Conservation (phyloP, 2,329 filamentous ascomycete genomes). For the Monosporascus sp. region DNA sequence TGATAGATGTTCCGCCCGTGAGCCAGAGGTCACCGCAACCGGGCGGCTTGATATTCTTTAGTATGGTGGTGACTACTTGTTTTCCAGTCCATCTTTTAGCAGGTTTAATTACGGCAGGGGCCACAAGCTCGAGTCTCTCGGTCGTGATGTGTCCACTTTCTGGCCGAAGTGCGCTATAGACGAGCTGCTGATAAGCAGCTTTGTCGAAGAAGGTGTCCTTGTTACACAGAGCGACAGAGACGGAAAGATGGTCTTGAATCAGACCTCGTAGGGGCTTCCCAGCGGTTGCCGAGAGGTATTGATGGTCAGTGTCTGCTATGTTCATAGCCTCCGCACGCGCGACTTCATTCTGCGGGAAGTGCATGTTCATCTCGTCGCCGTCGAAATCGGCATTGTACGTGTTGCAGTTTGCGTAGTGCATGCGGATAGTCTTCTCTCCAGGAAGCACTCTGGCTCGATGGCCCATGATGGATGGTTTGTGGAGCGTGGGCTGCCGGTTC, state of each 20-base stretch:
- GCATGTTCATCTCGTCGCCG: slow-evolving; percentile 99
- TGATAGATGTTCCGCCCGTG: slow-evolving; percentile 71
- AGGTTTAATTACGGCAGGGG: slow-evolving; percentile 79
- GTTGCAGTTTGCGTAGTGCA: slow-evolving; percentile 99
- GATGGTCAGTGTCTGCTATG: slow-evolving; percentile 93
- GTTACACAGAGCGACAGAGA: slow-evolving; percentile 85
- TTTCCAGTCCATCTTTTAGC: slow-evolving; percentile 88
- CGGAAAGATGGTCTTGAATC: slow-evolving; percentile 97
- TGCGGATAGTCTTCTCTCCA: slow-evolving; percentile 94
- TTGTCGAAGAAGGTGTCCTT: slow-evolving; percentile 86
- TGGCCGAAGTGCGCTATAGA: slow-evolving; percentile 84
- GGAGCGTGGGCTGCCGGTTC: slow-evolving; percentile 96
- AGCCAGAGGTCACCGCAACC: slow-evolving; percentile 74
- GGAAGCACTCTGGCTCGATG: slow-evolving; percentile 88
- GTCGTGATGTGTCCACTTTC: slow-evolving; percentile 84
- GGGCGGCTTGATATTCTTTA: slow-evolving; percentile 83
- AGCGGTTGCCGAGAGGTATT: slow-evolving; percentile 90
- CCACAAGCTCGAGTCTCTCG: slow-evolving; percentile 74
- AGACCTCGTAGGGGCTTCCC: slow-evolving; percentile 91
- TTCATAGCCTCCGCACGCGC: slow-evolving; percentile 88
- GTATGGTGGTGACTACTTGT: slow-evolving; percentile 85
- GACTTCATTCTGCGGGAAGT: slow-evolving; percentile 96
- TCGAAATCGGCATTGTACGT: slow-evolving; percentile 99
- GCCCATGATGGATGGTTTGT: slow-evolving; percentile 99
- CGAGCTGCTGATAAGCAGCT: slow-evolving; percentile 86